Evolutionary conservation across 441 rosid genomes (phyloP), one percentile per base, ranked within the genome.

Genomic region (Daphne laureola): DNA sequence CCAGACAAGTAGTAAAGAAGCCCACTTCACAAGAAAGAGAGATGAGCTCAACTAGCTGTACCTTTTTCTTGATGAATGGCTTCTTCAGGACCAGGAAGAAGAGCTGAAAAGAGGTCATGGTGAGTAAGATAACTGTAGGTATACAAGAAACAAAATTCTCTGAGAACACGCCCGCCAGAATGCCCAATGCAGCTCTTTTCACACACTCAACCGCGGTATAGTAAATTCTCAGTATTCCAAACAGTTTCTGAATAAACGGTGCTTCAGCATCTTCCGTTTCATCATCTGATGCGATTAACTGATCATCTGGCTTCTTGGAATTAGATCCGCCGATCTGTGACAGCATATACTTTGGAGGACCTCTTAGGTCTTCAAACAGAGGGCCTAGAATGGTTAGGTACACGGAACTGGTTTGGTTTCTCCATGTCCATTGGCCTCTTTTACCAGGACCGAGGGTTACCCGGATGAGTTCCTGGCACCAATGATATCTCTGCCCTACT

Each of bases 341-440:
- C 18, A 92, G 86, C 96, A 92, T 92, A 73, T 92, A 92, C 51
- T 92, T 84, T 17, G 98, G 98, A n/a, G 98, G 98, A 12, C 98
- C 98, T 58, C 98, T 73, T 45, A 92, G 73, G 63, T 92, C 98
- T 71, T 88, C 94, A 51, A 88, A 92, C 13, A 92, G 73, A 46
- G 95, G 81, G 61, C 96, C 98, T 36, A 82, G 60, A 65, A 58
- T 75, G 50, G 65, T 70, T 26, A 76, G 73, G 53, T 71, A 73
- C 23, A 63, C 26, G 14, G 85, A 82, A 14, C 64, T 65, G 3
- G 76, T 43, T 64, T 71, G 66, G 63, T 66, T 70, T 71, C 81
- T 81, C 96, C 96, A 92, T 61, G 96, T 79, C 96, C 98, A 89
- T 46, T 92, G 98, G 38, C 98, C 96, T 78, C 88, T 78, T 59